Evolutionary conservation across 1,284 basidiomycete genomes (phyloP).

Genomic region (Ceratobasidium sp.): DNA sequence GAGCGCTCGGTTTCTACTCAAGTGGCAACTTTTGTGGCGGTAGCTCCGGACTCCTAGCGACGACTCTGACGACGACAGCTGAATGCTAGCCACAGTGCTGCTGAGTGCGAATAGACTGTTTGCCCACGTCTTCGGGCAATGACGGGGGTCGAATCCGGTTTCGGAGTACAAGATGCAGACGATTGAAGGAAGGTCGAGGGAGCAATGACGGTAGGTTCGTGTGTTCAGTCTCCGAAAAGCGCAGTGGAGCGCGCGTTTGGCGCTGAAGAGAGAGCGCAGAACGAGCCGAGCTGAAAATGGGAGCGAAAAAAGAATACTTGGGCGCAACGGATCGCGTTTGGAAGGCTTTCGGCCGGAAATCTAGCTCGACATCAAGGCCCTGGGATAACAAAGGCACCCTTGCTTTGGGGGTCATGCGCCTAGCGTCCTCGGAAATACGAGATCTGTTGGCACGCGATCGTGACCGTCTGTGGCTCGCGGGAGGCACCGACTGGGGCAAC

Average conservation of each 20-base stretch:
- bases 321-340: neutral
- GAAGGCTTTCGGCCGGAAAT: neutral
- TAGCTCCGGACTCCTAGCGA: constrained; percentile 25
- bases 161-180: constrained; percentile 39
- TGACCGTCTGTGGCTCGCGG: constrained; percentile 23
- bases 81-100: neutral
- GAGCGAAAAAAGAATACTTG: constrained; percentile 12
- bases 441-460: constrained; percentile 19
- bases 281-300: constrained; percentile 25
- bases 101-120: constrained; percentile 39
- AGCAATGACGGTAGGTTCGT: constrained; percentile 35
- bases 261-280: neutral
- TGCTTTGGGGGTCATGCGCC: constrained; percentile 40
- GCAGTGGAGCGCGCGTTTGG: neutral
- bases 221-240: constrained; percentile 34
- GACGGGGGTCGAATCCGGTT: constrained; percentile 40
- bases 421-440: constrained; percentile 34
- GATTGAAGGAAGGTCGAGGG: constrained; percentile 30
- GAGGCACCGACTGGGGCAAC: constrained; percentile 26
- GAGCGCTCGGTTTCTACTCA: constrained; percentile 5
- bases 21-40: constrained; percentile 20
- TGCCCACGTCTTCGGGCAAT: constrained; percentile 31
- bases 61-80: neutral
- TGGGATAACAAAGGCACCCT: constrained; percentile 40
- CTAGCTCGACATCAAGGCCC: constrained; percentile 20